phyloP scores from a whole-genome alignment of 495 filamentous ascomycete genomes.

The Cenococcum geophilum region DNA sequence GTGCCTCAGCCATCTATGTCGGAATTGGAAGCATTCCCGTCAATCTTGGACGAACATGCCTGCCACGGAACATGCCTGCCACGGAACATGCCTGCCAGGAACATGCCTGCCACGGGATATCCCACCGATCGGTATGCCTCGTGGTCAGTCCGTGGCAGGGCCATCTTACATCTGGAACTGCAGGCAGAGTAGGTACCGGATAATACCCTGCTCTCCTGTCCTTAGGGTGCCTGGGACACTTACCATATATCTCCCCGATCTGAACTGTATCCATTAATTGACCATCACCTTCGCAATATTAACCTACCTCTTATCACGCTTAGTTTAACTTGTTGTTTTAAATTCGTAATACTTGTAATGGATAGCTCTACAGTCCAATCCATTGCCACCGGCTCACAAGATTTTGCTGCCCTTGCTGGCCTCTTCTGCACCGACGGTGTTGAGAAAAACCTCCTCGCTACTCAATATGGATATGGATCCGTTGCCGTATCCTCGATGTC shows the following conservation, averaged over 20 bases:
- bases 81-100: no score
- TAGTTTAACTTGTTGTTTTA: neutral
- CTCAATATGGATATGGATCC: constrained; percentile 9
- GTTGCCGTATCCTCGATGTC: constrained; percentile 4
- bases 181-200: neutral
- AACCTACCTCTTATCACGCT: neutral
- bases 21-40: neutral
- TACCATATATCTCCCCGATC: neutral
- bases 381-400: constrained; percentile 11
- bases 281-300: neutral
- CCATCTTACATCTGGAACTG: neutral
- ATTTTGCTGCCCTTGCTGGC: constrained; percentile 14
- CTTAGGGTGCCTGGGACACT: no score
- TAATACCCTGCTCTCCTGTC: no score
- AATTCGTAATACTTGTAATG: neutral
- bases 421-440: constrained; percentile 14
- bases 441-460: constrained; percentile 5
- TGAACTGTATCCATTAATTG: neutral
- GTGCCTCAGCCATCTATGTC: neutral
- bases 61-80: neutral
- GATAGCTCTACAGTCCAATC: constrained; percentile 6
- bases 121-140: neutral
- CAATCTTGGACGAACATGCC: neutral
- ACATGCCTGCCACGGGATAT: neutral
- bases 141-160: neutral